Evolutionary conservation across 2,329 filamentous ascomycete genomes (phyloP), one percentile per base, ranked within the genome.

Genomic region (Fusarium hostae): DNA sequence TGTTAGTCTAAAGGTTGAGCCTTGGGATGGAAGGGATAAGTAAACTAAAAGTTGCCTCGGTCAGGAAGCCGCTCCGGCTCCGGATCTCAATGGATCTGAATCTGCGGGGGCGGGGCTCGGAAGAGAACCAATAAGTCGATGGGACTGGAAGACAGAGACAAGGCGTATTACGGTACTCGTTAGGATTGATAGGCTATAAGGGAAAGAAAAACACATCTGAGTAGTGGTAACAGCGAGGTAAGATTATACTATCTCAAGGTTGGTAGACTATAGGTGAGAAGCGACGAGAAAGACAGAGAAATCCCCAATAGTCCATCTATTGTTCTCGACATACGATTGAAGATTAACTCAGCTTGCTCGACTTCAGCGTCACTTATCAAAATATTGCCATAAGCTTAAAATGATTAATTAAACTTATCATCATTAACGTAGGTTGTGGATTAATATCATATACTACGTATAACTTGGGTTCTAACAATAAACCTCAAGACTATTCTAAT

Each of bases 31-130:
- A 64, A 40, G 40, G 40, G 50, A 52, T 51, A 61, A 47, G 60
- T 28, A 20, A 16, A 47, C 28, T 28, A 45, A 55, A 18, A 47
- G 24, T 40, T 56, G 68, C 66, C 68, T 72, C 62, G 62, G 67
- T 44, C 60, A 58, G 55, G 63, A 60, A 61, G 60, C 69, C 54
- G 66, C 72, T 66, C 66, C 63, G 66, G 60, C 68, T 70, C 69
- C 70, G 70, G 70, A 60, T 68, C 55, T 54, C 28, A 44, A 50
- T 26, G 50, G 61, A 59, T 61, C 66, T 72, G 40, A 57, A 65
- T 74, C 61, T 74, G 72, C 47, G 72, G 71, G 72, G 71, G 72
- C 63, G 66, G 69, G 66, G 54, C 56, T 73, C 59, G 48, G 63
- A 37, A 57, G 58, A 24, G 34, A 50, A n/a, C 43, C 51, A 54